phyloP scores from a whole-genome alignment of 305 asterid species.

The Nicotiana rustica region DNA sequence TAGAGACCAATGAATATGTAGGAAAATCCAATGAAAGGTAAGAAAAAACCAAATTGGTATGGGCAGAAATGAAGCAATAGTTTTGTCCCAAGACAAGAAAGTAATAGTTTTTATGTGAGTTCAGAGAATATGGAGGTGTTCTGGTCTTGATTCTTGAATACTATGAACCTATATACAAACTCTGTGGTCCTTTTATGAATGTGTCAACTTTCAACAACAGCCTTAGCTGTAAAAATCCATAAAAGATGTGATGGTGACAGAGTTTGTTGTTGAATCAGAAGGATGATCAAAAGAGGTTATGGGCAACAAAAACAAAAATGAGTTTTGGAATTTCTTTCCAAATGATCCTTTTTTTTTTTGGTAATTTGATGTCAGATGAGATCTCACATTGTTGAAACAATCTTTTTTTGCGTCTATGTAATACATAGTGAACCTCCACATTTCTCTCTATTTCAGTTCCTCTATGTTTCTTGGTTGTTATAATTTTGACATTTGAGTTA shows the following conservation, averaged over 20 bases:
- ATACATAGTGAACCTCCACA: constrained; percentile 25
- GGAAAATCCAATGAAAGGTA: constrained; percentile 37
- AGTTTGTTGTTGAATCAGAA: constrained; percentile 80
- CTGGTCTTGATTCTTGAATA: too few species aligned
- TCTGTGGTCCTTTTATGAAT: constrained; percentile 69
- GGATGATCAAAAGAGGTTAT: constrained; percentile 51
- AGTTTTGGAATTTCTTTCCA: constrained; percentile 59
- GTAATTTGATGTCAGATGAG: constrained; percentile 8
- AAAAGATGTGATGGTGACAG: constrained; percentile 79
- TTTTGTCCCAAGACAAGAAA: constrained; percentile 48
- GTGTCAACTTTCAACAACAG: constrained; percentile 66
- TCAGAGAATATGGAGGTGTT: constrained; percentile 68
- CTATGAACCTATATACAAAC: constrained; percentile 47
- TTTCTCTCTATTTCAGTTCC: constrained; percentile 2
- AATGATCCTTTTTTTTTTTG: background rate
- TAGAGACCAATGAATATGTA: constrained; percentile 70
- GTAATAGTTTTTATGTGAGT: constrained; percentile 44
- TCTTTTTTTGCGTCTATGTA: background rate
- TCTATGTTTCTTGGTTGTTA: constrained; percentile 27
- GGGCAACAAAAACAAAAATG: constrained; percentile 47
- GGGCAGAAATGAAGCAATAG: constrained; percentile 62
- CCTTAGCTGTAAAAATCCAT: constrained; percentile 82
- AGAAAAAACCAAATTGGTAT: constrained; percentile 64
- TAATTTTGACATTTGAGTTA: constrained; percentile 4
- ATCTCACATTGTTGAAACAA: background rate